phyloP scores from a whole-genome alignment of 208 protist genomes.

The Herpetomonas tarakana region DNA sequence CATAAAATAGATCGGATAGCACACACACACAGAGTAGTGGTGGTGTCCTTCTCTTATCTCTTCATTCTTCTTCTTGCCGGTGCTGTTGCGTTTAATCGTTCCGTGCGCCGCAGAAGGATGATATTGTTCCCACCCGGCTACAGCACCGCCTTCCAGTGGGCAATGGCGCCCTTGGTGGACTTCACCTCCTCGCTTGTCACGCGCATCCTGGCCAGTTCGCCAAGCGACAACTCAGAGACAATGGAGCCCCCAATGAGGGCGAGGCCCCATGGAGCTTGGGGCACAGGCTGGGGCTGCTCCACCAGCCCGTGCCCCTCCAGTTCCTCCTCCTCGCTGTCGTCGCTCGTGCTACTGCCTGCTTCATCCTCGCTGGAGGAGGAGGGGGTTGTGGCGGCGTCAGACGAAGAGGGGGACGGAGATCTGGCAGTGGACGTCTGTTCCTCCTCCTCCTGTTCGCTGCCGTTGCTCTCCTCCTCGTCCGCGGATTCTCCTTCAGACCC shows the following conservation, averaged over 20 bases:
- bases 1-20: too few species aligned
- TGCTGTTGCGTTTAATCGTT: too few species aligned
- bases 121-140: too few species aligned
- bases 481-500: too few species aligned
- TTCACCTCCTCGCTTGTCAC: slow-evolving; percentile 44
- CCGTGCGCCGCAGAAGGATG: too few species aligned
- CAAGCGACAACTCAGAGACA: slow-evolving; percentile 35
- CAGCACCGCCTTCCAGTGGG: slow-evolving; percentile 49
- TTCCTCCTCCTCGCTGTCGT: slow-evolving; percentile 15
- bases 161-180: slow-evolving; percentile 42
- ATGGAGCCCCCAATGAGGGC: slow-evolving; percentile 54
- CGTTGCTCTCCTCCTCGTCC: background rate
- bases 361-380: background rate
- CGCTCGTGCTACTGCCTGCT: background rate
- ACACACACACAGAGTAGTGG: too few species aligned
- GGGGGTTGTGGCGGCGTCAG: background rate
- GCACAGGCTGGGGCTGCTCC: slow-evolving; percentile 30
- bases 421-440: background rate
- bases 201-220: slow-evolving; percentile 34
- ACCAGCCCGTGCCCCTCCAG: slow-evolving; percentile 20
- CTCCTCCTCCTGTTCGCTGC: slow-evolving; percentile 11
- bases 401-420: slow-evolving; percentile 1
- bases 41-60: too few species aligned
- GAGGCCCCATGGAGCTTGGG: slow-evolving; percentile 41
- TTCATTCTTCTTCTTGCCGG: too few species aligned